Base-by-base conservation (phyloP, 306 rosid species). In the Coriaria nepalensis region DNA sequence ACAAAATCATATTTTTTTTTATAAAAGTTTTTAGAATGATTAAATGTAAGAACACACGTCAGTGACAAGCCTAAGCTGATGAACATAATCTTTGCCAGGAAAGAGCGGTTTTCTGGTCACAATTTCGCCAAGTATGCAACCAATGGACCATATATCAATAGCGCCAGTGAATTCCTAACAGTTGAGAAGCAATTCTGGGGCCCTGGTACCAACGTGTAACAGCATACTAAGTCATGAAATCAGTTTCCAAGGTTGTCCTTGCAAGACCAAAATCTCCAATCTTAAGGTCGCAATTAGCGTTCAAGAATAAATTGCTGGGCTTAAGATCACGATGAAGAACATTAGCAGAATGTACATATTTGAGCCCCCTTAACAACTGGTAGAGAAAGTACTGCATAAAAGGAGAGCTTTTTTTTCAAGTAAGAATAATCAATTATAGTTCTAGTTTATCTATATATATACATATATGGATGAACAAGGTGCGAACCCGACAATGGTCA, bases 181-280 rank as follows among this genome's bases (percentile, higher is more conserved):
- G 65, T 84, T 90, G 55, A 90, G 97, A 35, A 90, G 94, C 65
- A 90, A 63, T 44, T 90, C 95, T 0, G 95, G 97, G 42, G 97
- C 97, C 11, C 95, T n/a, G 87, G 46, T 84, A 88, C 97, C 97
- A 88, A 33, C 97, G 80, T 62, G 97, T 88, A 63, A 88, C 95
- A 69, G 84, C 97, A 38, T 90, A 90, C 79, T 90, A 95, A 0
- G 95, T 90, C 97, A 90, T 90, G 67, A 90, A 90, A 79, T 85
- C 97, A 58, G 95, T 90, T 65, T 90, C 97, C 7, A 95, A 90
- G 46, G 97, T 90, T 67, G 97, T 90, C 78, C 97, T 77, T 55
- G 95, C 97, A 45, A 90, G 97, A 57, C 97, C 97, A 15, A 90
- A 90, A 71, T 90, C 97, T 46, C 79, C 95, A 63, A 90, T 85